Evolutionary conservation across 805 yeast species (phyloP).

Genomic region (Wickerhamomyces queroliae): DNA sequence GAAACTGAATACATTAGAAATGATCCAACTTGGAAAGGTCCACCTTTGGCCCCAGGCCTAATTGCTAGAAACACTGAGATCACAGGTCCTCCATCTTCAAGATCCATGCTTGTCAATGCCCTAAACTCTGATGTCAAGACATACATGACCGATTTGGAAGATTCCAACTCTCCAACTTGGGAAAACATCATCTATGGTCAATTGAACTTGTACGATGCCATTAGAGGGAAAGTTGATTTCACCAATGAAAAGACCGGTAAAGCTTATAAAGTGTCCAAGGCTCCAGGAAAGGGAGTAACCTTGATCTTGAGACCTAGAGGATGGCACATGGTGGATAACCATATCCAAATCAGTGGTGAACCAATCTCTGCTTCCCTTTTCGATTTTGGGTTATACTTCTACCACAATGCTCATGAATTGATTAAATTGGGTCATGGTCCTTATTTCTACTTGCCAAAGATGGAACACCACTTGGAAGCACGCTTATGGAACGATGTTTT

Average conservation of each 20-base stretch:
- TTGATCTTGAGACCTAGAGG: conserved; percentile 84
- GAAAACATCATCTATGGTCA: conserved; percentile 71
- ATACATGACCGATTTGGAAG: conserved; percentile 84
- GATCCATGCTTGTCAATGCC: conserved; percentile 81
- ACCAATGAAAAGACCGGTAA: conserved; percentile 25
- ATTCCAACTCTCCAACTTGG: conserved; percentile 88
- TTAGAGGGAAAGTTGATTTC: conserved; percentile 58
- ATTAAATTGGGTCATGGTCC: conserved; percentile 70
- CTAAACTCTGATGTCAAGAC: conserved; percentile 74
- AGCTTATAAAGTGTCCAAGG: conserved; percentile 26
- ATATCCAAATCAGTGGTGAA: conserved; percentile 63
- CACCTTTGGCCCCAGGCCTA: conserved; percentile 66
- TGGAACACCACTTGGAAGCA: conserved; percentile 84
- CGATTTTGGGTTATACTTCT: conserved; percentile 77
- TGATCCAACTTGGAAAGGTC: conserved; percentile 73
- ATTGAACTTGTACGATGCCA: conserved; percentile 68
- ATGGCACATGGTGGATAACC: conserved; percentile 79
- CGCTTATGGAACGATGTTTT: conserved; percentile 79
- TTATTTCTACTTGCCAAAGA: conserved; percentile 76
- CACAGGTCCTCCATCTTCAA: conserved; percentile 74
- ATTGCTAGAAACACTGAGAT: conserved; percentile 74
- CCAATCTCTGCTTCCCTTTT: conserved; percentile 76
- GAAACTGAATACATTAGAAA: conserved; percentile 65
- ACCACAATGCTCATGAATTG: conserved; percentile 63
- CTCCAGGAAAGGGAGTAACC: conserved; percentile 57